Evolutionary conservation across 2,329 filamentous ascomycete genomes (phyloP).

Genomic region (Lachnellula subtilissima): DNA sequence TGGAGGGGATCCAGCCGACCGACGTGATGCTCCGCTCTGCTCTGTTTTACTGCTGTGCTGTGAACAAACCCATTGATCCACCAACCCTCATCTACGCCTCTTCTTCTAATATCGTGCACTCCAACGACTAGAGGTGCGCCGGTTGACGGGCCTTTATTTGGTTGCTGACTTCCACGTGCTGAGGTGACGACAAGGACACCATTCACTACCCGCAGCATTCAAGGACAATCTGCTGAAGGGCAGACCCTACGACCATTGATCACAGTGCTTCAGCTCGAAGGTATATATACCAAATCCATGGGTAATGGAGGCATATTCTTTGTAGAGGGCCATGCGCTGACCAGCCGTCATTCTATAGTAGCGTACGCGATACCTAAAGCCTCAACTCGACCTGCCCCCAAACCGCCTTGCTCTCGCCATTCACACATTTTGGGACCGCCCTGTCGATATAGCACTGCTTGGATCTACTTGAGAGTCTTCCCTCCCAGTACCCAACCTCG

Average conservation of each 20-base stretch:
- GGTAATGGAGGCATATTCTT: neutral
- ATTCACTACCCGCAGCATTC: constrained; percentile 15
- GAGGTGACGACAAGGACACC: constrained; percentile 4
- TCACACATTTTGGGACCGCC: neutral
- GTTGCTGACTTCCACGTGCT: constrained; percentile 3
- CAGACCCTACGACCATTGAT: neutral
- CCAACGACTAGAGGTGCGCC: constrained; percentile 12
- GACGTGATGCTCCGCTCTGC: neutral
- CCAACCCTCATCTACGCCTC: neutral
- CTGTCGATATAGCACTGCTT: neutral
- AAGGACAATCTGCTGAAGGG: neutral
- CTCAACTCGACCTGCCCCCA: neutral
- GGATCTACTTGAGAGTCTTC: neutral
- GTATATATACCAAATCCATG: neutral
- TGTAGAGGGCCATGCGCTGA: constrained; percentile 6
- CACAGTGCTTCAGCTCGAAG: neutral
- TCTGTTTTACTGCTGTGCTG: neutral
- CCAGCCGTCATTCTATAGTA: constrained; percentile 1
- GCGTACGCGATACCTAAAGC: neutral
- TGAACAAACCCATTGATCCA: neutral
- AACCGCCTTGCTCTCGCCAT: neutral
- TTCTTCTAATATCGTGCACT: neutral
- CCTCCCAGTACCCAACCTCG: neutral
- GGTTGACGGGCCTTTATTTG: constrained; percentile 13
- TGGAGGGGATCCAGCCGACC: neutral